phyloP scores from a whole-genome alignment of 345 rosid genomes.

The Kernera saxatilis region DNA sequence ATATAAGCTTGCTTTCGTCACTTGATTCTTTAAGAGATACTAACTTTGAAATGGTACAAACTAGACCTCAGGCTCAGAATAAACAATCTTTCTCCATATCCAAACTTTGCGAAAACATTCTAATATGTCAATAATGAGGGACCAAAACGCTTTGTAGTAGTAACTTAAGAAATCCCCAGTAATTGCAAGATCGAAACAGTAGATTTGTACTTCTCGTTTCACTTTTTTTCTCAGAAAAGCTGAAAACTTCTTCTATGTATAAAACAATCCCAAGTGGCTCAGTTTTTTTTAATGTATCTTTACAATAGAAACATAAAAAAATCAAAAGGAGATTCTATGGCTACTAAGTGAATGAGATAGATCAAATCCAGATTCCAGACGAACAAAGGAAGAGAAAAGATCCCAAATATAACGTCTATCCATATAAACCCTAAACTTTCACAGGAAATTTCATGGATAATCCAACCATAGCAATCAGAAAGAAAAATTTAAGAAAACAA shows the following conservation, averaged over 20 bases:
- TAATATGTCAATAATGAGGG: not conserved
- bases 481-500: not conserved
- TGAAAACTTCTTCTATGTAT: not conserved
- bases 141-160: not conserved
- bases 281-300: not conserved
- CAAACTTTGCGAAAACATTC: not conserved
- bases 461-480: not conserved
- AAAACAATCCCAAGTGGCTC: conserved; percentile 1
- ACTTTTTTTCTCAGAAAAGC: not conserved
- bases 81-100: not conserved
- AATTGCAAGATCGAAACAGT: not conserved
- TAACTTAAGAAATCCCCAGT: not conserved
- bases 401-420: not conserved
- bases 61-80: not conserved
- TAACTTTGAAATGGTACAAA: not conserved
- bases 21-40: not conserved
- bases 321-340: conserved; percentile 3
- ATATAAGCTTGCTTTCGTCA: not conserved
- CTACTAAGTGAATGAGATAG: conserved; percentile 18
- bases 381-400: not conserved
- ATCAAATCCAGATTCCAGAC: conserved; percentile 18
- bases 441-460: not conserved
- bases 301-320: not conserved
- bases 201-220: not conserved
- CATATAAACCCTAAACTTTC: not conserved